Base-by-base conservation (phyloP, 805 yeast genomes). In the Yamadazyma phyllophila region DNA sequence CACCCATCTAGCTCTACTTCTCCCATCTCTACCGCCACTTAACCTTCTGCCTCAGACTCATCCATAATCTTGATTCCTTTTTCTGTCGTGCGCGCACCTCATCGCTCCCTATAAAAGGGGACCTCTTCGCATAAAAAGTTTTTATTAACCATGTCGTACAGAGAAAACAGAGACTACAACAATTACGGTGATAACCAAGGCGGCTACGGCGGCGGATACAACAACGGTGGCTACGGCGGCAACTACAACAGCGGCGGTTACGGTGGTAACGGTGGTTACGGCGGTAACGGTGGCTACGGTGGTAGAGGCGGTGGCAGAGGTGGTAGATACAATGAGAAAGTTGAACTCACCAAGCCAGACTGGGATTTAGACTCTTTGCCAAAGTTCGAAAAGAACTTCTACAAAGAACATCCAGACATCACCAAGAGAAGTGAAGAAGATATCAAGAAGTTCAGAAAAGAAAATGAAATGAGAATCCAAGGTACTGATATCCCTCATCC, bases 401-500 rank as follows among this genome's bases (percentile, higher is more conserved):
- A 94, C 74, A 75, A 76, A 52, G 99, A 94, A 75, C 84, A 85
- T 63, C 87, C 88, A 48, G 68, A 67, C 44, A 98, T 94, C 51
- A 69, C 88, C 49, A 74, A 70, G 38, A 87, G 97, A 70, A 63
- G 86, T 36, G 90, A 84, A 1, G 76, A 66, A 31, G 97, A 92
- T 48, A 78, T 94, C 55, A 67, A 62, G 24, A 76, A 71, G 38
- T 94, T 91, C 77, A 85, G 99, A 77, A 77, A 77, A 49, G 82
- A 82, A 59, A 76, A 84, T 66, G 92, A 89, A 61, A 94, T 94
- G 98, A 83, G 85, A 49, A 78, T 87, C 51, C 65, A 71, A 49
- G 99, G 99, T 59, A 64, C 73, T 40, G 86, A 90, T 55, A 88
- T 94, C 58, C 98, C 98, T 58, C 86, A 90, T 73, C 99, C 99